Conservation (phyloP, 1,284 basidiomycete genomes). For the Athelia psychrophila region DNA sequence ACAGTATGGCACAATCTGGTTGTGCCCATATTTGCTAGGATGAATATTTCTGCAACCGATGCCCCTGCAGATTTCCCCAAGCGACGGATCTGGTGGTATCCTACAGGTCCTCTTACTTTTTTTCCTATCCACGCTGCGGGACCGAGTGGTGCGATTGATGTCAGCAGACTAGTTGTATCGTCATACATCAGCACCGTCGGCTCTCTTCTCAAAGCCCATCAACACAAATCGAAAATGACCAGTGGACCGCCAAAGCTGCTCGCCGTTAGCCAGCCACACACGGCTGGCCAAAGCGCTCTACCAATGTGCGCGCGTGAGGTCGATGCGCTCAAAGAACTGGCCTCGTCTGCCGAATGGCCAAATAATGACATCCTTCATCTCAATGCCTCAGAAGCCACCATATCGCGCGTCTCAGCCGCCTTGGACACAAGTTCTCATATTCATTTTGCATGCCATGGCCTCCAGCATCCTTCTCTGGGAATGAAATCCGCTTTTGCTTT, state of each 20-base stretch:
- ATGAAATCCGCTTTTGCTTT: not conserved
- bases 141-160: not conserved
- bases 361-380: not conserved
- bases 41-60: not conserved
- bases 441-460: not conserved
- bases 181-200: not conserved
- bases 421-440: not conserved
- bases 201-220: not conserved
- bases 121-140: not conserved
- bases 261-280: not conserved
- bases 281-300: not conserved
- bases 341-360: slow-evolving; percentile 92
- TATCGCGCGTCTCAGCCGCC: not conserved
- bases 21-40: not conserved
- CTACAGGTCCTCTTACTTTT: not conserved
- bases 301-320: not conserved
- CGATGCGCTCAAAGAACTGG: slow-evolving; percentile 64
- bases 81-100: not conserved
- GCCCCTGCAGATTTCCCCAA: not conserved
- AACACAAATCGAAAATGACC: not conserved
- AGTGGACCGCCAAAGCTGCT: not conserved
- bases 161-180: not conserved
- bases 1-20: not conserved
- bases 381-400: not conserved
- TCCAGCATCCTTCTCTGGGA: not conserved